Evolutionary conservation across 306 rosid species (phyloP), one percentile per base, ranked within the genome.

Genomic region (Cicer pinnatifidum): DNA sequence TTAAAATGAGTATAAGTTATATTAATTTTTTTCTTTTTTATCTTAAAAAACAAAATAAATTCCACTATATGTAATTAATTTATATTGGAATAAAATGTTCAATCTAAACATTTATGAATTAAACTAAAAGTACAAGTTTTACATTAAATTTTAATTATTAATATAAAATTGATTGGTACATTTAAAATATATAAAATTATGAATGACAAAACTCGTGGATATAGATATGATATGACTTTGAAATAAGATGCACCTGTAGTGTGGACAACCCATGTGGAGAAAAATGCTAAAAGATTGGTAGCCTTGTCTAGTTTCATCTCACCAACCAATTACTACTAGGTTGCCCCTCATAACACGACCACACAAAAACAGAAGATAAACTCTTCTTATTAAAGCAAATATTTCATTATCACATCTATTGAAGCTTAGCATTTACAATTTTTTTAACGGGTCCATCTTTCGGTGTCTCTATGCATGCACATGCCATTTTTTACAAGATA

Each of bases 221-320:
- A 28, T 28, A 4, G 35, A 28, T 3, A 28, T 28, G 50, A 45
- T 45, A 45, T n/a, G 13, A 45, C 51, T 11, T 9, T 9, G n/a
- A 45, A 51, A 41, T 13, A 37, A 73, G 73, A 41, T 65, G 73
- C 35, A 45, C 51, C 17, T 52, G 71, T 53, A 35, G 58, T n/a
- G 73, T 12, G 73, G 79, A 76, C 81, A 69, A 69, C 70, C 80
- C 80, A 76, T 58, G 63, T 77, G 75, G 44, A 35, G 81, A 17
- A 68, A 33, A 57, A 45, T 45, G 58, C 57, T 67, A 56, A 56
- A 77, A 68, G 75, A 77, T 68, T 11, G 69, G 44, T 57, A 39
- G 53, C 44, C 62, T 39, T 9, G 33, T 46, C 75, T 68, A 37
- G n/a, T 59, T 77, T 77, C 69, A 11, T 67, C 58, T 17, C 19